Percentiles rank a stretch among this genome's conserved stretches.
Conservation (phyloP, 768 basidiomycete genomes). For the Hemileccinum impolitum region DNA sequence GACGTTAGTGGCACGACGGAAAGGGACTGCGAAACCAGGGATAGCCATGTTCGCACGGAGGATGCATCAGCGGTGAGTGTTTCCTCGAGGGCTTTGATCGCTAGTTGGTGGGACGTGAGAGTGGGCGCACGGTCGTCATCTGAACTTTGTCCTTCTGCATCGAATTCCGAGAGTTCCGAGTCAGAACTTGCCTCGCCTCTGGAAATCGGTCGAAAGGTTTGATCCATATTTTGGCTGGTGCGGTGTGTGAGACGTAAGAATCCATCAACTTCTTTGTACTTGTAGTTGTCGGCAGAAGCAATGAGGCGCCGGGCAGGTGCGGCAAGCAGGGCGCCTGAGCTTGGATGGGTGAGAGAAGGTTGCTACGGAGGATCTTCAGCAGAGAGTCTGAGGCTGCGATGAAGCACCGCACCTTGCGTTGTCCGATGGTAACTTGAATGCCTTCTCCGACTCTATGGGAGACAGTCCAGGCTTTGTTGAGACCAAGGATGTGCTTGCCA, state of each 20-base stretch:
- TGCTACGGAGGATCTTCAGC: slow-evolving; percentile 29
- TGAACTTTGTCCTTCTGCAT: slow-evolving; percentile 32
- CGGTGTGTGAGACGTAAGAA: slow-evolving; percentile 57
- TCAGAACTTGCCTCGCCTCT: slow-evolving; percentile 26
- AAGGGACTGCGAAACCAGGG: slow-evolving; percentile 59
- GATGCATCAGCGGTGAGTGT: slow-evolving; percentile 48
- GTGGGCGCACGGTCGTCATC: slow-evolving; percentile 31
- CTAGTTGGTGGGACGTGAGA: slow-evolving; percentile 57
- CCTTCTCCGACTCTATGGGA: slow-evolving; percentile 54
- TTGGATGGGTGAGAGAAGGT: slow-evolving; percentile 56
- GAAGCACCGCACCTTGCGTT: slow-evolving; percentile 38
- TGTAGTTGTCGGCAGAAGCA: slow-evolving; percentile 35
- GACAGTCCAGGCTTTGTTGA: slow-evolving; percentile 48
- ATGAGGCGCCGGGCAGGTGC: slow-evolving; percentile 48
- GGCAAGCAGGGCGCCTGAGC: slow-evolving; percentile 50
- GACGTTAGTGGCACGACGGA: slow-evolving; percentile 58
- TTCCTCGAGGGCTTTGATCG: slow-evolving; percentile 57
- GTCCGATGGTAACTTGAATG: slow-evolving; percentile 52
- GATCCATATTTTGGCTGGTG: slow-evolving; percentile 29
- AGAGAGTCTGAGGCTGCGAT: slow-evolving; percentile 1
- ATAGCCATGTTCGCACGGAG: slow-evolving; percentile 57
- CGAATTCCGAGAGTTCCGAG: slow-evolving; percentile 35
- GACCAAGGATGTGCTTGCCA: slow-evolving; percentile 58
- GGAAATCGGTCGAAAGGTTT: slow-evolving; percentile 52
- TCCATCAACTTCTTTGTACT: slow-evolving; percentile 63